These are phyloP conservation scores for Sporisorium graminicola DNA, from an alignment of 1,284 basidiomycete species.

Conservation along the genomic window DNA sequence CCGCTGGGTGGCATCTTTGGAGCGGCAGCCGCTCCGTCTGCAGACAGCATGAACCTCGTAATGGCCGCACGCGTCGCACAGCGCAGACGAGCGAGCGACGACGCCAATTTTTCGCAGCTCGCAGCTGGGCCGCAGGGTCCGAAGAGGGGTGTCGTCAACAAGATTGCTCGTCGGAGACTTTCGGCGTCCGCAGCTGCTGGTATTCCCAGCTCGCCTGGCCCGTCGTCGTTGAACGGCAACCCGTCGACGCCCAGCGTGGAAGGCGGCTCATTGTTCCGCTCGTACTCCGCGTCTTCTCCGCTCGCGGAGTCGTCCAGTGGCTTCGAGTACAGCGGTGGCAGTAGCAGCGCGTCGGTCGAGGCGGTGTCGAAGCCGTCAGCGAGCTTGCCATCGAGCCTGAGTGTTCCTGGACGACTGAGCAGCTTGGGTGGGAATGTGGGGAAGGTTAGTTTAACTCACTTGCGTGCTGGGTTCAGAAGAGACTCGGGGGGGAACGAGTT, in stretches of 20 bases:
- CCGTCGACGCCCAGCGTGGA: slow-evolving; percentile 2
- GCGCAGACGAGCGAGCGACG: slow-evolving; percentile 31
- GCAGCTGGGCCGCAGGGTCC: neutral
- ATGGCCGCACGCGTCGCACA: slow-evolving; percentile 32
- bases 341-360: too few species aligned
- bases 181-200: slow-evolving; percentile 15
- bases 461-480: slow-evolving; percentile 27
- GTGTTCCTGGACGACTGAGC: slow-evolving; percentile 38
- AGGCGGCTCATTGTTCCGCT: slow-evolving; percentile 1
- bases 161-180: slow-evolving; percentile 18
- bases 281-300: neutral
- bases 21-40: slow-evolving; percentile 4
- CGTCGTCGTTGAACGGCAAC: neutral
- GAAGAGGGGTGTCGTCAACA: slow-evolving; percentile 11
- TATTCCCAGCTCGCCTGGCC: slow-evolving; percentile 8
- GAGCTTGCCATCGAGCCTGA: slow-evolving; percentile 9
- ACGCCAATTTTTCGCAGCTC: neutral
- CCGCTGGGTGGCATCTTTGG: slow-evolving; percentile 34
- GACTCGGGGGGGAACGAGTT: slow-evolving; percentile 18
- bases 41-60: slow-evolving; percentile 15
- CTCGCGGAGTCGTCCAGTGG: neutral
- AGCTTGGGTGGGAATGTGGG: slow-evolving; percentile 26
- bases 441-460: slow-evolving; percentile 33
- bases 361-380: neutral
- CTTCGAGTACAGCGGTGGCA: slow-evolving; percentile 7